Evolutionary conservation across 257 asterid species (phyloP).

Genomic region (Solanum sparsipilum): DNA sequence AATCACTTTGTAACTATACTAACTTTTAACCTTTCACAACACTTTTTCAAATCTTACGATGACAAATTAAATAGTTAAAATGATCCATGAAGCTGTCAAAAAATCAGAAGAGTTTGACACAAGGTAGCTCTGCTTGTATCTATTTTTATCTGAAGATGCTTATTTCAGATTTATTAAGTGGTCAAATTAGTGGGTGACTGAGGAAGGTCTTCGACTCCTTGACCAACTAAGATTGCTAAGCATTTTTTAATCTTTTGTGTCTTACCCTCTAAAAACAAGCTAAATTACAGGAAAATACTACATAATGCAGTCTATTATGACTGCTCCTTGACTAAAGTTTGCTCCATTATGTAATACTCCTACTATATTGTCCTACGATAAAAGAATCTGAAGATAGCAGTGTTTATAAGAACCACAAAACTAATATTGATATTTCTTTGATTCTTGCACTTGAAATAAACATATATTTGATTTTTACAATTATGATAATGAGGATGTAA

Average conservation of each 20-base stretch:
- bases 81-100: no score
- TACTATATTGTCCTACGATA: not conserved
- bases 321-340: no score
- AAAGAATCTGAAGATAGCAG: not conserved
- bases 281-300: not conserved
- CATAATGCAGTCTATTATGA: no score
- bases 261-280: not conserved
- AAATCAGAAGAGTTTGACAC: constrained; percentile 51
- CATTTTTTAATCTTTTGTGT: not conserved
- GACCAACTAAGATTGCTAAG: not conserved
- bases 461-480: not conserved
- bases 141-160: not conserved
- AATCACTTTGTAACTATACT: no score
- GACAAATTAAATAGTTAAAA: no score
- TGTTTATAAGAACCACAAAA: no score
- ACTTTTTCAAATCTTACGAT: no score
- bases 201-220: not conserved
- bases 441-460: not conserved
- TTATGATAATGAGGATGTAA: not conserved
- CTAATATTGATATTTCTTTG: no score
- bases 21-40: no score
- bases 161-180: not conserved
- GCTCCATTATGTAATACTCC: not conserved
- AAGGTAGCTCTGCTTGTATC: constrained; percentile 18
- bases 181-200: not conserved